Evolutionary conservation across 208 protist species (phyloP), one percentile per base, ranked within the genome.

Genomic region (Spongospora subterranea): DNA sequence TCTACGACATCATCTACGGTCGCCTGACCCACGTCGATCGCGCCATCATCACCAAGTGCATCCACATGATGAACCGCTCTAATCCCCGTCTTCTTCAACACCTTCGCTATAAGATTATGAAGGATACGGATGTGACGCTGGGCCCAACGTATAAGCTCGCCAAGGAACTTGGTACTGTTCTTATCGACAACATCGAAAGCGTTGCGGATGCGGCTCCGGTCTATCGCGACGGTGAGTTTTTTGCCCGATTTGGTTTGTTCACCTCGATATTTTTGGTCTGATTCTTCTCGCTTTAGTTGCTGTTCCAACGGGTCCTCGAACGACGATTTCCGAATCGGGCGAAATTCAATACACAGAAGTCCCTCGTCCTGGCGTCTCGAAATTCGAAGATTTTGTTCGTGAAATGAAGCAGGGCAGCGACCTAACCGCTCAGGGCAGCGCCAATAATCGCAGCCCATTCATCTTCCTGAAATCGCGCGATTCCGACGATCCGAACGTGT

Each of bases 1-100:
- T 92, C 17, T 38, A 77, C 17, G 88, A 92, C 92, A 0, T 93
- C 50, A 24, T 60, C 24, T 60, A 6, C 50, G 50, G 50, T 24
- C 50, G 50, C 50, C n/a, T n/a, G n/a, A n/a, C n/a, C n/a, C n/a
- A n/a, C n/a, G 24, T 60, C 50, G 24, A 60, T 60, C 13, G 50
- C 50, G 50, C 6, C 24, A 24, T 60, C 50, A 29, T 24, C 24
- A 24, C 50, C 24, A 24, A 60, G 24, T 60, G 50, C 50, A 6
- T 60, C 24, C 50, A 60, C 6, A 29, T 60, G 50, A 60, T 60
- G 13, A 60, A 60, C 24, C 50, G 50, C 6, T 60, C 50, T 24
- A 60, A 60, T 24, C 13, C 13, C 13, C 50, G 50, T 24, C 24
- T 60, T 29, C 13, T 60, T 29, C 50, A 60, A 24, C 50, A 60